Conservation (phyloP, 1,284 basidiomycete genomes). For the Cryptococcus hybrid region DNA sequence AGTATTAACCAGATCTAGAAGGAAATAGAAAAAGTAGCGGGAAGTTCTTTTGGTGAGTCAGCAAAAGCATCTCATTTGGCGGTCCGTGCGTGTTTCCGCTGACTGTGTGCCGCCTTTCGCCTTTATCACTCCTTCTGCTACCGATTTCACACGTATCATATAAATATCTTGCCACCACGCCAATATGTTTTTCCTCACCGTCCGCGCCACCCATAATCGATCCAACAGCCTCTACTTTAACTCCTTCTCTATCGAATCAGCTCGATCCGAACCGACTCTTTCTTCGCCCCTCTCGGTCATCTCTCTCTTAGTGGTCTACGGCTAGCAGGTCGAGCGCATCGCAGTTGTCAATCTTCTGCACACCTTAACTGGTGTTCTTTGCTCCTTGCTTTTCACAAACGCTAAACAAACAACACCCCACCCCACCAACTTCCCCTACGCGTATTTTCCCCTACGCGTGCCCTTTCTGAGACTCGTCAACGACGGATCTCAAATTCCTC, state of each 20-base stretch:
- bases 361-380: slow-evolving; percentile 17
- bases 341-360: slow-evolving; percentile 7
- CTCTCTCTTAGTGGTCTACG: neutral
- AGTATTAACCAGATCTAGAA: neutral
- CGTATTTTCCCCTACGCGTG: neutral
- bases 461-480: neutral
- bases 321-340: slow-evolving; percentile 16
- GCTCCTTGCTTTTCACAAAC: slow-evolving; percentile 11
- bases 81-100: neutral
- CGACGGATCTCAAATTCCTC: neutral
- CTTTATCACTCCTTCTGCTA: no score
- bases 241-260: neutral
- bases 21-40: no score
- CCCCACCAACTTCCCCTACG: neutral
- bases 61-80: neutral
- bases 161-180: neutral
- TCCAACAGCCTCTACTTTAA: neutral
- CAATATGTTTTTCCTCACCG: neutral
- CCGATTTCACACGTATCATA: no score
- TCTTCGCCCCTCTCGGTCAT: neutral
- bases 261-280: neutral
- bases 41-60: no score
- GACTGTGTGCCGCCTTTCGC: neutral
- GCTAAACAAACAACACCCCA: neutral
- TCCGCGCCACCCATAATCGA: neutral